A percentile compares a stretch with the other conserved stretches of the same genome.
Evolutionary conservation across 768 basidiomycete genomes (phyloP).

Genomic region (Kwoniella sp.): DNA sequence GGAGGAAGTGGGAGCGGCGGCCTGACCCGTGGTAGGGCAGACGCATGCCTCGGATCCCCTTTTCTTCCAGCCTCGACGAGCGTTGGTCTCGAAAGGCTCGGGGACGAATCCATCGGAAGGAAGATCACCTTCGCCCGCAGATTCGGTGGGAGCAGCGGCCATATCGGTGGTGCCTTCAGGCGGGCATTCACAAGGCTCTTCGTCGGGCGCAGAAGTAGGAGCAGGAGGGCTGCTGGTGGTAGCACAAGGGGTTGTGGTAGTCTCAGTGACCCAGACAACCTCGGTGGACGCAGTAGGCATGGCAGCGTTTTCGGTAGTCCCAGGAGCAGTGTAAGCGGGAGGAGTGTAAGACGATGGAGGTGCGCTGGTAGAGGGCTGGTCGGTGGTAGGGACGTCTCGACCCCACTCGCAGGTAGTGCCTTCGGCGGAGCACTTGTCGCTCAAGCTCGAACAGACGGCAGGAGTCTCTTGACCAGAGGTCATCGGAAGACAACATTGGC

Average conservation of each 20-base stretch:
- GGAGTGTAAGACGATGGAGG: constrained; percentile 16
- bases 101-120: not conserved
- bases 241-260: constrained; percentile 8
- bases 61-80: constrained; percentile 8
- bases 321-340: constrained; percentile 14
- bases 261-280: constrained; percentile 13
- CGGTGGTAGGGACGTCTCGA: constrained; percentile 18
- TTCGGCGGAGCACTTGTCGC: constrained; percentile 4
- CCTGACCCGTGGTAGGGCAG: constrained; percentile 10
- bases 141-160: constrained; percentile 6
- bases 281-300: constrained; percentile 6
- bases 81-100: not conserved
- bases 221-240: constrained; percentile 4
- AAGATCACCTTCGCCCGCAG: constrained; percentile 7
- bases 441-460: constrained; percentile 20
- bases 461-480: constrained; percentile 24
- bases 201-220: constrained; percentile 8
- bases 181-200: constrained; percentile 14
- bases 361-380: constrained; percentile 10
- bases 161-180: not conserved
- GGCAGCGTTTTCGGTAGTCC: not conserved
- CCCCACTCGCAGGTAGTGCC: constrained; percentile 17
- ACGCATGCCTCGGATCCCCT: not conserved
- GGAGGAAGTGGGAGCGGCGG: constrained; percentile 11
- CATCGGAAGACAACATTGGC: constrained; percentile 22